These are phyloP conservation scores for Sabuloglossum arenarium DNA, from an alignment of 495 filamentous ascomycete species.

Conservation along the genomic window DNA sequence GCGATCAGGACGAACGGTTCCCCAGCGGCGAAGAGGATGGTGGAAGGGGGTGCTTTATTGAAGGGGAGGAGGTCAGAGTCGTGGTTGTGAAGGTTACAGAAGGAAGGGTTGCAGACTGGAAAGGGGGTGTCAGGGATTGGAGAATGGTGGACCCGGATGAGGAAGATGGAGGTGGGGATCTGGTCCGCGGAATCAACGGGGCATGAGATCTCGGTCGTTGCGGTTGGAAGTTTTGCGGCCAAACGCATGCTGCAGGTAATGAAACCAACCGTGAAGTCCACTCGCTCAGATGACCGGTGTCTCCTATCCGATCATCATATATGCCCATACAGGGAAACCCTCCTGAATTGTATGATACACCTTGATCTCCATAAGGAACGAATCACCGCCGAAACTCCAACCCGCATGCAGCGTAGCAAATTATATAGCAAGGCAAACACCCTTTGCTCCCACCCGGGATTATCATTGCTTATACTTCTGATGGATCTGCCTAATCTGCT, in stretches of 20 bases:
- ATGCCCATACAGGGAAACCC: not conserved
- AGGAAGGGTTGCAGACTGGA: slow-evolving; percentile 64
- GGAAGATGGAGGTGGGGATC: not conserved
- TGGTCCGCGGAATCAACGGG: not conserved
- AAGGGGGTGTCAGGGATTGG: slow-evolving; percentile 52
- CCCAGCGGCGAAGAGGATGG: slow-evolving; percentile 25
- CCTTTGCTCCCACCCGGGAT: not conserved
- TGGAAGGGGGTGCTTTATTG: slow-evolving; percentile 39
- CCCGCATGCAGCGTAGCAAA: not conserved
- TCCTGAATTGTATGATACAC: not conserved
- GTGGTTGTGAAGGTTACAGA: slow-evolving; percentile 55
- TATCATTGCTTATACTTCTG: slow-evolving; percentile 27
- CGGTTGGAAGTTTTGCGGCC: not conserved
- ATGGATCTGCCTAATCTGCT: slow-evolving; percentile 49
- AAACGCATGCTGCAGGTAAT: not conserved
- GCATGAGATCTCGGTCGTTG: not conserved
- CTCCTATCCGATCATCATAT: not conserved
- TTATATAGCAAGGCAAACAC: not conserved
- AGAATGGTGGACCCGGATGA: not conserved
- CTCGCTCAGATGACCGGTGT: not conserved
- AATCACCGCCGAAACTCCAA: not conserved
- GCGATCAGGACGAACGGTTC: slow-evolving; percentile 23
- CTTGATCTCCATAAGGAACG: not conserved
- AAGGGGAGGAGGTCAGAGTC: slow-evolving; percentile 46
- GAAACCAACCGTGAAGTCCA: not conserved